Base-by-base conservation (phyloP, 495 filamentous ascomycete genomes). In the Articulospora tetracladia region DNA sequence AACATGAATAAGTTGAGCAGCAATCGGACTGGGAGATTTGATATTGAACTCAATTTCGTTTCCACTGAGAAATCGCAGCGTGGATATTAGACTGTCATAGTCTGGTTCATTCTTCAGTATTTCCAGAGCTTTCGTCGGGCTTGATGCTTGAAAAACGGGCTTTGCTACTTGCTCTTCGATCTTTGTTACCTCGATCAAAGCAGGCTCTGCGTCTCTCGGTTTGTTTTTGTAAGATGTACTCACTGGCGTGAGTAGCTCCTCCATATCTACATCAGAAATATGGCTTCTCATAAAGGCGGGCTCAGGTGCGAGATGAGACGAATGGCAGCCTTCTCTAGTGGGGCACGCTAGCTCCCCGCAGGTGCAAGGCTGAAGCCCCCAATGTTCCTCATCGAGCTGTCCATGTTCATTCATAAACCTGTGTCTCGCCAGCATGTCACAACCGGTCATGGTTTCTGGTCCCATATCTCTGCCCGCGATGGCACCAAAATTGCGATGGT, bases 1-100 rank as follows among this genome's bases (percentile, higher is more conserved):
- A 11, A 78, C 70, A 67, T 87, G 85, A 50, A 92, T 74, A 6
- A 96, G 81, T 66, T 91, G 87, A 4, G 90, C 81, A 53, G 83
- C 74, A 62, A 80, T 72, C 2, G 91, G 84, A 39, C 77, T 78
- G 46, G 90, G 85, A n/a, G 74, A 70, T 59, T 77, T 75, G 52
- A 95, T 81, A 44, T 44, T 44, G 39, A 17, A 44, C 39, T 44
- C 17, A 17, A 17, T 12, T 27, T 62, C 58, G 23, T 73, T 76
- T 30, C 69, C 73, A 47, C 63, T 70, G 10, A 96, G 75, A 66
- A 75, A 85, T 36, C 69, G 59, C 34, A 94, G 69, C 12, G 76
- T 71, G 3, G 72, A 67, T 10, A 75, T 65, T 1, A 95, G 75
- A 39, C 78, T 73, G 1, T 84, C 77, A 58, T 80, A 77, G 60